phyloP scores from a whole-genome alignment of 2,329 filamentous ascomycete genomes.

The Aspergillus felis region DNA sequence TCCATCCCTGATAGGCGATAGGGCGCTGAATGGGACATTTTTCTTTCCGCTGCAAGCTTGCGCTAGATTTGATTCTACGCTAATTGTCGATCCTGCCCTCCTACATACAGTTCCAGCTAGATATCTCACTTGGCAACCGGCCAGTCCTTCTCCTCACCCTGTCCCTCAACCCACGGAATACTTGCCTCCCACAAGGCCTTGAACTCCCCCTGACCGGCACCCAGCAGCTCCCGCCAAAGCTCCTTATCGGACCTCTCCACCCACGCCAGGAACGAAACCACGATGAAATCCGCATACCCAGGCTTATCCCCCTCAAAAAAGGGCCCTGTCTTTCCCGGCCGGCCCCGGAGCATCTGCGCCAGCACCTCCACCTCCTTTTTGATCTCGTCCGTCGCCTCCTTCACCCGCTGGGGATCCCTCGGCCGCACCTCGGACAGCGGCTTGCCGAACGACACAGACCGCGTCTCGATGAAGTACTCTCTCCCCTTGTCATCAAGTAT shows the following conservation, averaged over 20 bases:
- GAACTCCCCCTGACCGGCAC: conserved; percentile 25
- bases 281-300: conserved; percentile 28
- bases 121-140: conserved; percentile 11
- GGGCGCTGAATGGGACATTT: conserved; percentile 5
- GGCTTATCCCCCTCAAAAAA: conserved; percentile 32
- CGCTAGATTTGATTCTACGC: background rate
- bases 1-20: conserved; percentile 18
- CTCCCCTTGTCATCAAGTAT: conserved; percentile 25
- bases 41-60: background rate
- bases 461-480: conserved; percentile 29
- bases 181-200: conserved; percentile 26
- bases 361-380: conserved; percentile 19
- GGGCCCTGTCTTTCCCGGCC: conserved; percentile 27
- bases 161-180: conserved; percentile 29
- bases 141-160: conserved; percentile 34
- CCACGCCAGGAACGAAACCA: conserved; percentile 24
- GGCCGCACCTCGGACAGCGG: conserved; percentile 27
- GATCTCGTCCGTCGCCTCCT: conserved; percentile 14
- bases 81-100: background rate
- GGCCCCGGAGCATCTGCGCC: conserved; percentile 25
- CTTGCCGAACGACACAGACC: conserved; percentile 23
- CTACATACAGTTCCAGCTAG: background rate
- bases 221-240: conserved; percentile 21
- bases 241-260: conserved; percentile 19
- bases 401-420: conserved; percentile 15